Evolutionary conservation across 345 rosid genomes (phyloP), one percentile per base, ranked within the genome.

Genomic region (Leavenworthia alabamica): DNA sequence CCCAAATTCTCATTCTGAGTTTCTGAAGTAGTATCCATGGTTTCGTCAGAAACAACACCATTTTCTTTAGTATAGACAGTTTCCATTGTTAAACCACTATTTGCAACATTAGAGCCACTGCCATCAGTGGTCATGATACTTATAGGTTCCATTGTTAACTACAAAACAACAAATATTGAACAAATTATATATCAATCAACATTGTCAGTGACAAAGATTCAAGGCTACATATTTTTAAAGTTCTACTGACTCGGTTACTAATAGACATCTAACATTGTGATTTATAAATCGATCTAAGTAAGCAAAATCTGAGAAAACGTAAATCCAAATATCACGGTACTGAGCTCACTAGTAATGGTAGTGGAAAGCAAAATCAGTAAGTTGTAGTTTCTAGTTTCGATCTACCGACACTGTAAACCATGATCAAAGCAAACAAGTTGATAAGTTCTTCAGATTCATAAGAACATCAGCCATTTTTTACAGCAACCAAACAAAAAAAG

Each of bases 121-220:
- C 80, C 89, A 68, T 66, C 80, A 33, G 29, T 32, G 13, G 73
- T 74, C 35, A 63, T 33, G 16, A 59, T 17, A 49, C 43, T 60
- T 52, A 78, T 82, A 11, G 79, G 58, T 29, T 89, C 93, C 96
- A 92, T 92, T 53, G 24, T 52, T 26, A 68, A 76, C 80, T 73
- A 62, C 50, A 71, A 60, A 70, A 26, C 26, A 51, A 65, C 29
- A 53, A 43, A 37, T 8, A 42, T 22, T 64, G 12, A 70, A 46
- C 42, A 44, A 14, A 17, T 42, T 15, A 51, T 36, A 10, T 19
- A 63, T 12, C 2, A 5, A 32, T 13, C 31, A 13, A 12, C 20
- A 49, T 22, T 3, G n/a, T n/a, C n/a, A n/a, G n/a, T 24, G 5
- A 11, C n/a, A n/a, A n/a, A n/a, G n/a, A 11, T 35, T 1, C 11